These are phyloP conservation scores for Priceomyces medius DNA, from an alignment of 805 yeast genomes.

Conservation along the genomic window DNA sequence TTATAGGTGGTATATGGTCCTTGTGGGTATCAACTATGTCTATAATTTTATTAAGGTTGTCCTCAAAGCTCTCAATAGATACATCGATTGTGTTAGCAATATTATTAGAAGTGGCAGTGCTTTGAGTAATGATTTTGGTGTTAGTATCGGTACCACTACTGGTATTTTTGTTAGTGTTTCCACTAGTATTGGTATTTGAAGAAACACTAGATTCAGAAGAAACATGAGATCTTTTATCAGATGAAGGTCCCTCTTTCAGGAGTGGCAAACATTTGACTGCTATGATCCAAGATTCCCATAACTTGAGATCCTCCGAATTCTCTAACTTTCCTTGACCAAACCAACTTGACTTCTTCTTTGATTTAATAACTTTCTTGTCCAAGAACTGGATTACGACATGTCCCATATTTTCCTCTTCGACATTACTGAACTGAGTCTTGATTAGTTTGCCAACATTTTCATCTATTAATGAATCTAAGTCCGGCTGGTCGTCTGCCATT, in stretches of 20 bases:
- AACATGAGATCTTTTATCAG: conserved; percentile 1
- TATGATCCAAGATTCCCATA: conserved; percentile 75
- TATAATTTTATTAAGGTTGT: conserved; percentile 46
- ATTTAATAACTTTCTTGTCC: conserved; percentile 36
- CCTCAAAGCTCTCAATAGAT: conserved; percentile 38
- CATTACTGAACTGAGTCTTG: conserved; percentile 23
- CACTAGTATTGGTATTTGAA: conserved; percentile 6
- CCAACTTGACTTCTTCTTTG: conserved; percentile 52
- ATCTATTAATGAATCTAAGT: conserved; percentile 47
- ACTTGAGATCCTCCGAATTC: conserved; percentile 36
- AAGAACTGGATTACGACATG: conserved; percentile 38
- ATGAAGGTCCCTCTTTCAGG: conserved; percentile 5
- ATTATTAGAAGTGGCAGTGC: neutral
- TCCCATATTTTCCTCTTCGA: conserved; percentile 16
- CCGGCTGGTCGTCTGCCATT: conserved; percentile 44
- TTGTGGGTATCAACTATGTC: conserved; percentile 55
- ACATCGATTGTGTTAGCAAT: conserved; percentile 25
- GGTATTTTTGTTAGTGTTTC: conserved; percentile 8
- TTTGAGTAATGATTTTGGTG: neutral
- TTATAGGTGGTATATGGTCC: conserved; percentile 72
- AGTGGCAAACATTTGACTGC: conserved; percentile 46
- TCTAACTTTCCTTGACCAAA: conserved; percentile 40
- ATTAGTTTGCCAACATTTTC: conserved; percentile 32
- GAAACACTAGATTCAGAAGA: conserved; percentile 1
- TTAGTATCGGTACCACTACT: conserved; percentile 8